phyloP scores from a whole-genome alignment of 2,329 filamentous ascomycete genomes.

The Coniochaeta prunicola region DNA sequence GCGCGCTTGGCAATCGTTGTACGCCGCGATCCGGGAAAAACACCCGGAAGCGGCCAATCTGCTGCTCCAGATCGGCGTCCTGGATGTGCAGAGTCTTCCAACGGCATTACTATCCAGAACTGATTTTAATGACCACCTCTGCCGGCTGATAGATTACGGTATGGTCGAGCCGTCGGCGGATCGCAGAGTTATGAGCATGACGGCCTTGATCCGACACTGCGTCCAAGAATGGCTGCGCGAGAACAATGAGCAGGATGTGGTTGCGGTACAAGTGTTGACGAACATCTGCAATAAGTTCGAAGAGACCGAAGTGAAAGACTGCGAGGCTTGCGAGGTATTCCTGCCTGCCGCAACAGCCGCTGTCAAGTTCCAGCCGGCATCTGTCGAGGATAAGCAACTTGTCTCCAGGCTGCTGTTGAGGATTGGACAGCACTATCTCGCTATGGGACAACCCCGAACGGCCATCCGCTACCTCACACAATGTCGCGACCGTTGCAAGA shows the following conservation, averaged over 20 bases:
- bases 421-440: neutral
- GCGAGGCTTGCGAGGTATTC: neutral
- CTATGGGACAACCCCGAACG: neutral
- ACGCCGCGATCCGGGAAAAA: neutral
- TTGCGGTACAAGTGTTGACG: neutral
- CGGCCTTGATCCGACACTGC: neutral
- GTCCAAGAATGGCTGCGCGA: neutral
- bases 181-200: neutral
- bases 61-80: neutral
- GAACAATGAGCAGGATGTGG: neutral
- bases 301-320: neutral
- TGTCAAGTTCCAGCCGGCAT: neutral
- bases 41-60: neutral
- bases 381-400: neutral
- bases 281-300: neutral
- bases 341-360: neutral
- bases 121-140: neutral
- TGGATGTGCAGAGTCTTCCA: neutral
- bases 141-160: neutral
- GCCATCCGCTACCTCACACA: neutral
- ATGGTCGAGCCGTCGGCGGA: neutral
- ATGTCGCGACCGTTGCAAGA: neutral
- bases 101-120: neutral
- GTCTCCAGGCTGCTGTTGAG: neutral
- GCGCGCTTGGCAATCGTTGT: neutral